These are phyloP conservation scores for Inonotus obliquus DNA, from an alignment of 1,284 basidiomycete genomes.

Conservation along the genomic window DNA sequence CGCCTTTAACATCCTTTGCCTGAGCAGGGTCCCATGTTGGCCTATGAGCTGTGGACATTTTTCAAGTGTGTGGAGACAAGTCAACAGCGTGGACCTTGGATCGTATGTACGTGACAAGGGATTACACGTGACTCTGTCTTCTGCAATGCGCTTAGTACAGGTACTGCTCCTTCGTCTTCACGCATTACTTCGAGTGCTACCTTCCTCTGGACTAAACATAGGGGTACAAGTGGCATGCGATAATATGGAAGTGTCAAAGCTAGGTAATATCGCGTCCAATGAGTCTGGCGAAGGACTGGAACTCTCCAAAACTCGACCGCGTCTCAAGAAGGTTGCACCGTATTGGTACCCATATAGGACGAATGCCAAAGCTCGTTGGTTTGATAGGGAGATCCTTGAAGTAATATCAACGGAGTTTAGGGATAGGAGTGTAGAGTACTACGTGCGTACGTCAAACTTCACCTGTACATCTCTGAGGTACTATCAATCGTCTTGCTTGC, in stretches of 20 bases:
- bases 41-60: constrained; percentile 82
- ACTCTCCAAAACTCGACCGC: constrained; percentile 25
- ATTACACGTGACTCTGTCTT: background rate
- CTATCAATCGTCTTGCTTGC: background rate
- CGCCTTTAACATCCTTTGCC: constrained; percentile 81
- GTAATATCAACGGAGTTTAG: constrained; percentile 88
- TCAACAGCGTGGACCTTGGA: no score
- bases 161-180: background rate
- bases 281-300: background rate
- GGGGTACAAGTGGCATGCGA: no score
- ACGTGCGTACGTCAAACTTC: constrained; percentile 53
- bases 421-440: constrained; percentile 88
- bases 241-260: no score
- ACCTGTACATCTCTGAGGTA: background rate
- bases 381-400: constrained; percentile 80
- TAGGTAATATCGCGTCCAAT: no score
- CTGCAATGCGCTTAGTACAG: no score
- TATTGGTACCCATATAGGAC: constrained; percentile 87
- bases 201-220: no score
- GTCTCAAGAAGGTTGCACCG: constrained; percentile 66
- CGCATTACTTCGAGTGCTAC: no score
- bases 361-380: constrained; percentile 90
- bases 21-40: constrained; percentile 89
- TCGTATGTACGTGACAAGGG: background rate
- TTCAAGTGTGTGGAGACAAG: background rate